Conservation (phyloP, 2,329 filamentous ascomycete genomes). For the Fusarium nelsonii region DNA sequence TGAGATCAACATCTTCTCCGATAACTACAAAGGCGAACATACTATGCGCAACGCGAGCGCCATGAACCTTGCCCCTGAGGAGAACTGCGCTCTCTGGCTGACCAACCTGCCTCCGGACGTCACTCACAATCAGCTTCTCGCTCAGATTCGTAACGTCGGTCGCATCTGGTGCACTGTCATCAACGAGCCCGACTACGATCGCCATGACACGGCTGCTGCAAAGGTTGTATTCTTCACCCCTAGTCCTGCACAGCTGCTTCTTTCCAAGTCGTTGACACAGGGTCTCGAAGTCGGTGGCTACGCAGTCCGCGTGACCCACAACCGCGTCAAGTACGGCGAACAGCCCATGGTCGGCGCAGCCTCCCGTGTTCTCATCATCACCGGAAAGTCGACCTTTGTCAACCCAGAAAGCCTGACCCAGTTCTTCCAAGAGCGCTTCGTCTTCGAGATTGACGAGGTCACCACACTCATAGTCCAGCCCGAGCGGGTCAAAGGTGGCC, state of each 20-base stretch:
- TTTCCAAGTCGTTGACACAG: conserved; percentile 40
- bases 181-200: conserved; percentile 59
- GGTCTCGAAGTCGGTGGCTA: conserved; percentile 56
- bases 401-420: conserved; percentile 55
- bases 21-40: conserved; percentile 55
- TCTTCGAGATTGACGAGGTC: conserved; percentile 62
- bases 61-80: conserved; percentile 46
- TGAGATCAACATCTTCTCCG: conserved; percentile 45
- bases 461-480: conserved; percentile 47
- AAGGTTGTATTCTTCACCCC: conserved; percentile 65
- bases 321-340: conserved; percentile 61
- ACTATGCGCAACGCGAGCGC: conserved; percentile 53
- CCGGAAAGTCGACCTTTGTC: conserved; percentile 59
- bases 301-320: conserved; percentile 57
- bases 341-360: conserved; percentile 47
- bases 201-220: conserved; percentile 57
- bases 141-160: conserved; percentile 59
- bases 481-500: conserved; percentile 26
- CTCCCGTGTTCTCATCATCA: conserved; percentile 65
- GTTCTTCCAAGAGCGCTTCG: conserved; percentile 59
- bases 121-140: conserved; percentile 59
- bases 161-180: conserved; percentile 66
- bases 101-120: conserved; percentile 62
- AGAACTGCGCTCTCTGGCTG: conserved; percentile 67
- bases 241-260: conserved; percentile 52